Evolutionary conservation across 2,329 filamentous ascomycete genomes (phyloP).

Genomic region (Talaromyces amestolkiae): DNA sequence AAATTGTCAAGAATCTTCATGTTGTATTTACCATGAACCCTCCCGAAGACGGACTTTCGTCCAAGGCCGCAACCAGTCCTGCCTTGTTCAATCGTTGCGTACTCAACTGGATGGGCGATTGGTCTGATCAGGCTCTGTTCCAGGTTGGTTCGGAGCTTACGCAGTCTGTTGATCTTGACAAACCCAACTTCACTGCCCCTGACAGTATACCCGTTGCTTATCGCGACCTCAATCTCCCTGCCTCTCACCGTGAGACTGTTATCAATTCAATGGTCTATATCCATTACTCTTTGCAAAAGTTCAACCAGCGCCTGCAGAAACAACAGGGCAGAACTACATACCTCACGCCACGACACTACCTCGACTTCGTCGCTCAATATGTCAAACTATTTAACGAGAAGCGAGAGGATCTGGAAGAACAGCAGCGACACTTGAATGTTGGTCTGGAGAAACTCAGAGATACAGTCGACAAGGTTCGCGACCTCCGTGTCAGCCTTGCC

Average conservation of each 20-base stretch:
- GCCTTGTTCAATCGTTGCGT: conserved; percentile 99
- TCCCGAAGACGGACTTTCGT: conserved; percentile 88
- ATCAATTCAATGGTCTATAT: conserved; percentile 99
- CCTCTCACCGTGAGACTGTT: conserved; percentile 85
- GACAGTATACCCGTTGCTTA: conserved; percentile 93
- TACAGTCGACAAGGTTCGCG: conserved; percentile 94
- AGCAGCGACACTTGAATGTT: conserved; percentile 96
- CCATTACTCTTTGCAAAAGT: conserved; percentile 86
- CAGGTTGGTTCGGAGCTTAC: conserved; percentile 96
- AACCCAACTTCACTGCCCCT: conserved; percentile 77
- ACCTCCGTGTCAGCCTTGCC: conserved; percentile 83
- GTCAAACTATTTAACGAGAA: conserved; percentile 98
- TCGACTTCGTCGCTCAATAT: conserved; percentile 97
- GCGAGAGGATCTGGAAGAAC: conserved; percentile 95
- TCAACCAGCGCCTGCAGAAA: conserved; percentile 83
- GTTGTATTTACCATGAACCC: conserved; percentile 99
- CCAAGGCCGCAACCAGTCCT: conserved; percentile 95
- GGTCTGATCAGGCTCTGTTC: conserved; percentile 98
- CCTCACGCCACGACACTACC: conserved; percentile 91
- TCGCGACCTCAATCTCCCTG: conserved; percentile 76
- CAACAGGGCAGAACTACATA: conserved; percentile 92
- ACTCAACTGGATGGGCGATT: conserved; percentile 99
- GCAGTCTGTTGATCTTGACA: conserved; percentile 91
- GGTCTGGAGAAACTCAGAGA: conserved; percentile 96
- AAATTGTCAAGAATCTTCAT: conserved; percentile 98